Conservation (phyloP, 208 protist species). For the Histomonas meleagridis region DNA sequence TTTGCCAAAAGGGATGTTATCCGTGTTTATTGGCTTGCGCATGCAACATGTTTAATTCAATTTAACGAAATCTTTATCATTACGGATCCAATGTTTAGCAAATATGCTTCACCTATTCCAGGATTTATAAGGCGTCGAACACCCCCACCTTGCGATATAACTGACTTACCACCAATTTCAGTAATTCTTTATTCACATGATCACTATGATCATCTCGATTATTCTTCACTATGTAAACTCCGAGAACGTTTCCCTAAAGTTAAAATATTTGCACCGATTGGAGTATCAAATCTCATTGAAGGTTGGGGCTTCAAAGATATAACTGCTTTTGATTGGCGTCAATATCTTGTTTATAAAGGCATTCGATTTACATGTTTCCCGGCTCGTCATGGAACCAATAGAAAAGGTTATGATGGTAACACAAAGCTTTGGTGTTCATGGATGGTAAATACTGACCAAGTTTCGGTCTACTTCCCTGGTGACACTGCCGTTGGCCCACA, state of each 20-base stretch:
- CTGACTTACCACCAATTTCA: background rate
- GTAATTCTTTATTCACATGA: background rate
- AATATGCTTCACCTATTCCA: background rate
- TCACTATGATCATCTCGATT: conserved; percentile 10
- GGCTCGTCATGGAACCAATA: background rate
- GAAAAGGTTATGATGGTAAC: background rate
- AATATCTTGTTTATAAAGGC: background rate
- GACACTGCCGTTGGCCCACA: conserved; percentile 14
- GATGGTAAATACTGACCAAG: background rate
- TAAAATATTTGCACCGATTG: background rate
- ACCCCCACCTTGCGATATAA: background rate
- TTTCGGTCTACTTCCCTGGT: background rate
- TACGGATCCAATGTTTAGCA: background rate
- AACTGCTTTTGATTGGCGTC: background rate
- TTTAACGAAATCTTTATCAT: background rate
- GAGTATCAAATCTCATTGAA: background rate
- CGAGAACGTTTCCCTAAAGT: background rate
- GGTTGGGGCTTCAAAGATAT: background rate
- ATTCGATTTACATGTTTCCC: background rate
- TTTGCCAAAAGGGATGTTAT: background rate
- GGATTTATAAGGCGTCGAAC: background rate
- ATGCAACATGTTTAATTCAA: background rate
- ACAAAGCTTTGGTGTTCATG: background rate
- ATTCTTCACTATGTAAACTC: background rate
- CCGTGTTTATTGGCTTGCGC: background rate